Percentiles rank a stretch among this genome's conserved stretches.
These are phyloP conservation scores for Petunia secreta DNA, from an alignment of 257 asterid species.

Conservation along the genomic window DNA sequence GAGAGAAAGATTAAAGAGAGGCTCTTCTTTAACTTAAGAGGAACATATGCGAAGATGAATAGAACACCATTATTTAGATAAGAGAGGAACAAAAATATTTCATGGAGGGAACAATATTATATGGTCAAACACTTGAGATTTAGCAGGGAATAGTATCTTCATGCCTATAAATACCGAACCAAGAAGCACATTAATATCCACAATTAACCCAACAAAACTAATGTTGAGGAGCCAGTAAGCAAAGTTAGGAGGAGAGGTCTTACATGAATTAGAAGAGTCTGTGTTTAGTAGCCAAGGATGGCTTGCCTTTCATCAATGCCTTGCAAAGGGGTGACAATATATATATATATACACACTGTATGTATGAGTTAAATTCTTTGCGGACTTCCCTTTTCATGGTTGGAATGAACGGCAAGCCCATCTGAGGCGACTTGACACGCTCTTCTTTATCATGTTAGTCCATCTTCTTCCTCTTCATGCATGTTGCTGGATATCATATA, in stretches of 20 bases:
- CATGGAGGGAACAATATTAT: neutral
- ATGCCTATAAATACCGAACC: constrained; percentile 15
- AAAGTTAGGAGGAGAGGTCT: constrained; percentile 23
- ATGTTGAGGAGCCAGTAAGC: neutral
- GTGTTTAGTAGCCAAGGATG: constrained; percentile 25
- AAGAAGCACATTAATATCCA: neutral
- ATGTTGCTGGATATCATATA: neutral
- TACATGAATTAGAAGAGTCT: constrained; percentile 21
- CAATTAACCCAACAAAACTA: neutral
- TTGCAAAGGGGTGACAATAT: neutral
- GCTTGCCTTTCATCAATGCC: constrained; percentile 22
- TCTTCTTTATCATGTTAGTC: constrained; percentile 17
- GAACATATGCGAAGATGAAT: neutral
- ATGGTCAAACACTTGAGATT: neutral
- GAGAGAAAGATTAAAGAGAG: neutral
- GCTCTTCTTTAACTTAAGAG: constrained; percentile 6
- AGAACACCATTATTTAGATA: constrained; percentile 10
- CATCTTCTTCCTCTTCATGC: constrained; percentile 4
- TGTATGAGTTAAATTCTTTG: no score
- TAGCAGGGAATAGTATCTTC: neutral
- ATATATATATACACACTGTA: no score
- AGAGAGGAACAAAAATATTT: constrained; percentile 21
- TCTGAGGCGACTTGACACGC: constrained; percentile 6
- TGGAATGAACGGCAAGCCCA: constrained; percentile 1
- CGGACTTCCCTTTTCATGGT: neutral